Conservation (phyloP, 495 filamentous ascomycete genomes). For the Aspergillus taichungensis region DNA sequence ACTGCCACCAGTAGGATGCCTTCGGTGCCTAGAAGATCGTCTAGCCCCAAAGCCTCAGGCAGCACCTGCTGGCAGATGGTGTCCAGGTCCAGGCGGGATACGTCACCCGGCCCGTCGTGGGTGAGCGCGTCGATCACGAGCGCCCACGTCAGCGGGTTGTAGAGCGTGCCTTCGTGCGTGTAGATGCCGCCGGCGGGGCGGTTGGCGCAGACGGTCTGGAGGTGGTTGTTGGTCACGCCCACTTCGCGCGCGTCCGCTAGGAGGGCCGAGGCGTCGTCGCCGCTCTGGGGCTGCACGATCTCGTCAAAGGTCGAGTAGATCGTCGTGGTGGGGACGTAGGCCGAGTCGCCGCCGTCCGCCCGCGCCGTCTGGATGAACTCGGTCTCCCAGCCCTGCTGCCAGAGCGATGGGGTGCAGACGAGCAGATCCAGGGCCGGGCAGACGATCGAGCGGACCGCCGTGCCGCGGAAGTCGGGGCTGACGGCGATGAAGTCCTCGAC, state of each 20-base stretch:
- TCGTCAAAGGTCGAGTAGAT: conserved; percentile 37
- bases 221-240: conserved; percentile 38
- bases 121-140: conserved; percentile 34
- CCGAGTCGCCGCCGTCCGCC: conserved; percentile 31
- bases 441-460: conserved; percentile 18
- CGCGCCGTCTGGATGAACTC: conserved; percentile 31
- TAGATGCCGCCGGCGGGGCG: conserved; percentile 30
- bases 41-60: conserved; percentile 22
- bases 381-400: conserved; percentile 36
- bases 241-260: conserved; percentile 23
- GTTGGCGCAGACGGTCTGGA: conserved; percentile 28
- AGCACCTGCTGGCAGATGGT: conserved; percentile 21
- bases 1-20: conserved; percentile 14
- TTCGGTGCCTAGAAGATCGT: conserved; percentile 31
- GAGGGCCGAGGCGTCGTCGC: conserved; percentile 34
- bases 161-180: conserved; percentile 37
- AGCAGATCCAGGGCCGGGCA: conserved; percentile 14
- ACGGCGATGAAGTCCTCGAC: conserved; percentile 36
- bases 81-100: conserved; percentile 19
- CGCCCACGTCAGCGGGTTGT: conserved; percentile 34
- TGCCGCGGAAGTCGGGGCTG: conserved; percentile 40
- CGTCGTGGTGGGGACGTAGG: conserved; percentile 43
- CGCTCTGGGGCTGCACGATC: conserved; percentile 36
- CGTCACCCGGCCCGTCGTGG: conserved; percentile 27
- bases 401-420: conserved; percentile 23